Conservation (phyloP, 2,329 filamentous ascomycete species). For the Ophiosphaerella narmari region DNA sequence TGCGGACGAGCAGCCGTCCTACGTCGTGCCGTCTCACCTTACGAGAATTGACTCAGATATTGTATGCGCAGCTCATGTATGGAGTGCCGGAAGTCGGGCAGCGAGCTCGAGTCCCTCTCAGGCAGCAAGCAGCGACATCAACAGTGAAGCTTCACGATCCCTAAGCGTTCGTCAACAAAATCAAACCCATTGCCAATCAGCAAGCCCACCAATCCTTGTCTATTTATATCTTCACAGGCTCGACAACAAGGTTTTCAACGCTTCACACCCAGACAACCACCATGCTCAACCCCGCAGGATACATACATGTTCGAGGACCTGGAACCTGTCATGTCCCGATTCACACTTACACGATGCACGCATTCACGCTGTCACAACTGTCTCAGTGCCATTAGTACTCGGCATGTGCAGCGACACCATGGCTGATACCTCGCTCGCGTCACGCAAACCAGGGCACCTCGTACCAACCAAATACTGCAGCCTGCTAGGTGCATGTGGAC, state of each 20-base stretch:
- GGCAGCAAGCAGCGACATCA: no score
- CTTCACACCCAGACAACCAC: not conserved
- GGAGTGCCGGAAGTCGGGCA: not conserved
- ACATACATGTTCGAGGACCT: not conserved
- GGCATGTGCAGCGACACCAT: constrained; percentile 4
- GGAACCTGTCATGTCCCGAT: constrained; percentile 7
- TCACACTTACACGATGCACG: constrained; percentile 11
- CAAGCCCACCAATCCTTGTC: no score
- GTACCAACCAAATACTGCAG: no score
- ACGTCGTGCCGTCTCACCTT: constrained; percentile 15
- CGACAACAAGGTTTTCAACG: not conserved
- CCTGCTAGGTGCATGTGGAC: not conserved
- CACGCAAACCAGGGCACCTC: not conserved
- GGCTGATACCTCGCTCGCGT: constrained; percentile 2
- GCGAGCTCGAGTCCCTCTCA: not conserved
- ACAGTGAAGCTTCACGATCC: no score
- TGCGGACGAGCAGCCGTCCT: constrained; percentile 6
- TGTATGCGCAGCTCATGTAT: not conserved
- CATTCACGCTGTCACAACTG: constrained; percentile 1
- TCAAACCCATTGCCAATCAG: no score
- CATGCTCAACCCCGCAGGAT: constrained; percentile 8
- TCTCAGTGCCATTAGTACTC: not conserved
- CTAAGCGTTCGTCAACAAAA: no score
- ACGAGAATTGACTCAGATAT: constrained; percentile 4
- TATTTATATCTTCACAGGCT: no score